These are phyloP conservation scores for Amborella trichopoda DNA, from an alignment of 164 flowering plant species.

Conservation along the genomic window DNA sequence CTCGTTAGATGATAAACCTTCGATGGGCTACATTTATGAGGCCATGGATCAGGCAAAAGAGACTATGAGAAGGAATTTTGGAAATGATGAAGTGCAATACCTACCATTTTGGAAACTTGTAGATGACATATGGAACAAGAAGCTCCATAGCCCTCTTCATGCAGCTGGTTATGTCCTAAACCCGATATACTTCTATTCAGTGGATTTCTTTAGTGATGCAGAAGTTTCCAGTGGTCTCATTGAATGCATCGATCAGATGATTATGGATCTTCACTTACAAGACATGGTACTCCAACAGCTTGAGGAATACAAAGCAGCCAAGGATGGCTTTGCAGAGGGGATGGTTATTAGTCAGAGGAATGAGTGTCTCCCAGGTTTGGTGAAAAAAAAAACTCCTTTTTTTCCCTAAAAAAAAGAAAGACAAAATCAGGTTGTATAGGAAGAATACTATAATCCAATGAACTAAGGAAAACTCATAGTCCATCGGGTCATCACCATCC, in stretches of 20 bases:
- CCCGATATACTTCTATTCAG: constrained; percentile 34
- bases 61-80: constrained; percentile 25
- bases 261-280: constrained; percentile 15
- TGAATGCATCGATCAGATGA: constrained; percentile 30
- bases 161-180: constrained; percentile 57
- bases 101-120: constrained; percentile 36
- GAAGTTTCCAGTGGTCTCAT: constrained; percentile 49
- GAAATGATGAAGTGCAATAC: constrained; percentile 20
- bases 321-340: constrained; percentile 24
- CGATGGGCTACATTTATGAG: constrained; percentile 51
- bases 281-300: constrained; percentile 26
- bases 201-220: constrained; percentile 31
- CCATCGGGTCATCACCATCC: too few species aligned
- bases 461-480: too few species aligned
- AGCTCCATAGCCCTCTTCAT: constrained; percentile 60
- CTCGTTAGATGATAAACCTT: constrained; percentile 22
- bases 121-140: constrained; percentile 50
- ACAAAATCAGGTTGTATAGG: too few species aligned
- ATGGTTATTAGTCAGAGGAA: constrained; percentile 17
- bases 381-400: constrained; percentile 3
- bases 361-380: constrained; percentile 32
- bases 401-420: too few species aligned
- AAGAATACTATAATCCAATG: too few species aligned
- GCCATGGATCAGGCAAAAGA: constrained; percentile 67
- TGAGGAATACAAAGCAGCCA: constrained; percentile 24